These are phyloP conservation scores for Alternaria gansuensis DNA, from an alignment of 2,329 filamentous ascomycete species.

Conservation along the genomic window DNA sequence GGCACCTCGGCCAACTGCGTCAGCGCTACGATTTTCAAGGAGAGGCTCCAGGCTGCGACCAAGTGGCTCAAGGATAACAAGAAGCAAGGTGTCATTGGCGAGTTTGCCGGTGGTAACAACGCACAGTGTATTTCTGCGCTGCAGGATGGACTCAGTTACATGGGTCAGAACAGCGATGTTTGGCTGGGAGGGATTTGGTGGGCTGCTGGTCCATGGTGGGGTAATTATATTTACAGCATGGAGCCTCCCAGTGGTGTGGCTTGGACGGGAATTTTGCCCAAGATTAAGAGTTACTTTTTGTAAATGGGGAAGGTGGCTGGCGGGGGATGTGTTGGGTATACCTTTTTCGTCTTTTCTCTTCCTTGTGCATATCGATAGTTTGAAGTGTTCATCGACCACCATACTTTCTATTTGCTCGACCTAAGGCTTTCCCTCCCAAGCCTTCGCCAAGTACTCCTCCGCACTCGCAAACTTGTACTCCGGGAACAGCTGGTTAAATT, in stretches of 20 bases:
- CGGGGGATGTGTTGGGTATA: conserved; percentile 17
- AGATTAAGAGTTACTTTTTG: conserved; percentile 50
- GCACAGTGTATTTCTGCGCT: conserved; percentile 60
- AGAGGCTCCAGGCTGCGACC: conserved; percentile 62
- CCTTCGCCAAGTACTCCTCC: conserved; percentile 56
- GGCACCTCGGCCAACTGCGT: conserved; percentile 63
- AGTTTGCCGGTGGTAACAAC: conserved; percentile 65
- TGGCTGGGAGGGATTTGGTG: conserved; percentile 65
- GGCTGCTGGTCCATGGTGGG: conserved; percentile 65
- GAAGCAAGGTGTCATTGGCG: conserved; percentile 63
- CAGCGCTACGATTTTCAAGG: conserved; percentile 62
- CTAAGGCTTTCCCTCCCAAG: conserved; percentile 54
- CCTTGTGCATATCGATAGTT: not conserved
- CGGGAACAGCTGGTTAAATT: conserved; percentile 59
- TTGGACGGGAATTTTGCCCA: conserved; percentile 49
- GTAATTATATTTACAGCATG: conserved; percentile 59
- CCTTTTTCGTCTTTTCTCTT: conserved; percentile 5
- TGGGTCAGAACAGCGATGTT: conserved; percentile 61
- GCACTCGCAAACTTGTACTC: conserved; percentile 56
- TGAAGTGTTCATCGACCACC: not conserved
- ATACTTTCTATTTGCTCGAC: not conserved
- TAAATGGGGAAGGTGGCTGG: conserved; percentile 8
- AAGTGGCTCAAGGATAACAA: conserved; percentile 63
- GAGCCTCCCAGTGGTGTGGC: conserved; percentile 60
- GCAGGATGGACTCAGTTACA: conserved; percentile 59